Evolutionary conservation across 352 stramenopile genomes (phyloP), one percentile per base, ranked within the genome.

Genomic region (Phytophthora nicotianae): DNA sequence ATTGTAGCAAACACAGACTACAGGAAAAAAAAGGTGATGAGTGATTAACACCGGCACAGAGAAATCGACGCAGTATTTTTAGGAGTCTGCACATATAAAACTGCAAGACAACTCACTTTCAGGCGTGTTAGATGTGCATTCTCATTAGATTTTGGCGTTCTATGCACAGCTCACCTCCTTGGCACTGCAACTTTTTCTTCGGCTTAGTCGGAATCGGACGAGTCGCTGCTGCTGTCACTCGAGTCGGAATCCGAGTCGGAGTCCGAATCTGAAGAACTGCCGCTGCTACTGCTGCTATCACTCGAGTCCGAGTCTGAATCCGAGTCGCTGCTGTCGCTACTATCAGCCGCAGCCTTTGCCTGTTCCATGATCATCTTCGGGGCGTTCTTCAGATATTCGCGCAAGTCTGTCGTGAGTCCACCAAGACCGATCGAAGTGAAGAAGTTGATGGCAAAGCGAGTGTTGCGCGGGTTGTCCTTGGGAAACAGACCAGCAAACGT

Each of bases 391-490:
- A 99, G 77, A 74, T 97, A 97, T 62, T 98, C 90, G 29, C 97
- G 90, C 53, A 99, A 83, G 13, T 93, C 92, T 48, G 98, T 98
- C 5, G 98, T 99, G 19, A 99, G 82, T 2, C 96, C 97, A 24
- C 97, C 98, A 16, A 99, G 82, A 65, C 97, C 97, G 56, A 99
- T 99, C 7, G 88, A 97, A 33, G 98, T 99, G 81, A 99, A 99
- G 72, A 99, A 99, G 63, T 99, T 99, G 83, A 99, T 99, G 4
- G 97, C 96, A 64, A 99, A 99, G 17, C 97, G 93, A 51, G 96
- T 99, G 74, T 99, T 98, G 41, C 96, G 90, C 16, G 97, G 90
- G 57, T 98, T 98, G 60, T 98, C 96, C 52, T 89, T 98, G 0
- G 98, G 97, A 62, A 99, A 99, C 47, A 99, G 83, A 4, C 96